A percentile compares a stretch with the other conserved stretches of the same genome.
phyloP scores from a whole-genome alignment of 2,329 filamentous ascomycete genomes.

The Aspergillus quadricinctus region DNA sequence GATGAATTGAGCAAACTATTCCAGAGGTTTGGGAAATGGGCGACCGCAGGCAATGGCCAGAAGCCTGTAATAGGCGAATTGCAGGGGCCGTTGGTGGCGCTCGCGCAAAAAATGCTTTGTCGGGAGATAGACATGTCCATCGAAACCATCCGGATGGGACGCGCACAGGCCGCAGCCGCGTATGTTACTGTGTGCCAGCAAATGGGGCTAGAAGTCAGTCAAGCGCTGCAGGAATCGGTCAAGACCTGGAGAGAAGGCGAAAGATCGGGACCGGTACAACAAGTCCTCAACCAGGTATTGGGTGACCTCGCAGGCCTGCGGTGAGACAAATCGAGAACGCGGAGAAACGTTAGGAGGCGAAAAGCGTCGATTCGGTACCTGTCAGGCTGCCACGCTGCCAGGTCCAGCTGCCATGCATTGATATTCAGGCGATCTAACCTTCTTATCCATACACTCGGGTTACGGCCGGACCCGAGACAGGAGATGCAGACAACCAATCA shows the following conservation, averaged over 20 bases:
- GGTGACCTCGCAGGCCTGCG: slow-evolving; percentile 5
- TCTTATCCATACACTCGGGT: not conserved
- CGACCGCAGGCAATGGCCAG: slow-evolving; percentile 10
- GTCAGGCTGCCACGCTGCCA: not conserved
- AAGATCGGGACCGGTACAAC: slow-evolving; percentile 35
- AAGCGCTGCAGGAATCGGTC: slow-evolving; percentile 20
- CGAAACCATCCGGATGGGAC: slow-evolving; percentile 34
- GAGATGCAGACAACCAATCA: not conserved
- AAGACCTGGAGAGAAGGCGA: slow-evolving; percentile 36
- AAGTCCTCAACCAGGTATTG: slow-evolving; percentile 31
- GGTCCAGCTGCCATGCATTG: not conserved
- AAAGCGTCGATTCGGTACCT: not conserved
- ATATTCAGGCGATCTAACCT: not conserved
- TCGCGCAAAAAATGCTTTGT: slow-evolving; percentile 29
- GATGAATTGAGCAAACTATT: slow-evolving; percentile 32
- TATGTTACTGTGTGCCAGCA: slow-evolving; percentile 27
- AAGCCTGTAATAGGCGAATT: slow-evolving; percentile 20
- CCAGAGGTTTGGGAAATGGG: slow-evolving; percentile 24
- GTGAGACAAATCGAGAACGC: not conserved
- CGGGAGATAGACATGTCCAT: slow-evolving; percentile 31
- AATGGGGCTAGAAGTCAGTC: slow-evolving; percentile 16
- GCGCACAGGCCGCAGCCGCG: slow-evolving; percentile 32
- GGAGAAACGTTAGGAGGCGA: not conserved
- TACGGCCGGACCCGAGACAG: not conserved
- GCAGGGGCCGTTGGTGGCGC: slow-evolving; percentile 21